Conservation (phyloP, 768 basidiomycete species). For the Lactifluus piperatus region DNA sequence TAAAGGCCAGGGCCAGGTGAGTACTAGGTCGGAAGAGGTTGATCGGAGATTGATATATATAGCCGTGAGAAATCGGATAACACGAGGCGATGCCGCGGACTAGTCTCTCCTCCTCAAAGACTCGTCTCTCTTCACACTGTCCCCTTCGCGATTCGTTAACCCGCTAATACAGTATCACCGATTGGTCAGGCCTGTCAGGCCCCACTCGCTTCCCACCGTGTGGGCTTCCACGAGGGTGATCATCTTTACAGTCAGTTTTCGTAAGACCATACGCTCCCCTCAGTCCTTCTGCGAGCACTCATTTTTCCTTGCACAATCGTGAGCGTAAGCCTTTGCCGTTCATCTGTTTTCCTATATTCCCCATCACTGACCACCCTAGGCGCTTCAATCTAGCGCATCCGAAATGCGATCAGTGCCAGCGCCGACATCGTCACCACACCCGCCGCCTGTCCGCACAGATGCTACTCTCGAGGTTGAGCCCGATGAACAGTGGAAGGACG, state of each 20-base stretch:
- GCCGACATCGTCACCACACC: slow-evolving; percentile 13
- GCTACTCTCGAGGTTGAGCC: slow-evolving; percentile 7
- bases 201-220: slow-evolving; percentile 18
- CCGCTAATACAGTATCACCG: neutral
- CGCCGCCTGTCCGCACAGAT: slow-evolving; percentile 13
- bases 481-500: slow-evolving; percentile 19
- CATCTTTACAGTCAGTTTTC: slow-evolving; percentile 10
- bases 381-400: slow-evolving; percentile 14
- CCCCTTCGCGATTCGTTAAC: neutral
- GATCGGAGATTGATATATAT: slow-evolving; percentile 11
- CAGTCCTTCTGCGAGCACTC: slow-evolving; percentile 6
- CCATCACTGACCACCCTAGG: neutral
- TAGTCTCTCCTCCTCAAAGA: neutral
- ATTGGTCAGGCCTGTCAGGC: slow-evolving; percentile 16
- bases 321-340: slow-evolving; percentile 2
- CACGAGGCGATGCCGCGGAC: no score
- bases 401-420: slow-evolving; percentile 15
- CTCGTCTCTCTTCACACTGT: neutral
- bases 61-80: slow-evolving; percentile 17
- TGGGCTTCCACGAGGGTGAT: slow-evolving; percentile 21
- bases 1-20: no score
- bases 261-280: slow-evolving; percentile 9
- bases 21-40: neutral
- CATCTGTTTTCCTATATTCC: neutral
- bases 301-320: slow-evolving; percentile 1